These are phyloP conservation scores for Onygena corvina DNA, from an alignment of 2,329 filamentous ascomycete species.

Conservation along the genomic window DNA sequence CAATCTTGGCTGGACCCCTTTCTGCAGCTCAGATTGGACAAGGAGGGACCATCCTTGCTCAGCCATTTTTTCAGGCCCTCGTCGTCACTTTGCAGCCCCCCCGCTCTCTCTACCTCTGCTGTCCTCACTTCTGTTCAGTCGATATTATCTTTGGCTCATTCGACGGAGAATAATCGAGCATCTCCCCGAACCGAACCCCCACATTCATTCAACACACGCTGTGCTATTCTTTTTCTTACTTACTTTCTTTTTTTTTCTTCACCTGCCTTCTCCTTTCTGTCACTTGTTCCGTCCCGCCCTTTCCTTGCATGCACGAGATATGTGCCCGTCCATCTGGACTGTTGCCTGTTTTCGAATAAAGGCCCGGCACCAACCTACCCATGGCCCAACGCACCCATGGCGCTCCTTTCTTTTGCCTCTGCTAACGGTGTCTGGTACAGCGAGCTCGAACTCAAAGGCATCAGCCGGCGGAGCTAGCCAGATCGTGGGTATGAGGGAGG, in stretches of 20 bases:
- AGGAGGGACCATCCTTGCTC: not conserved
- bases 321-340: not conserved
- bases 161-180: not conserved
- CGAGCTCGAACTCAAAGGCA: slow-evolving; percentile 56
- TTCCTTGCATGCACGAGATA: slow-evolving; percentile 3
- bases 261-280: not conserved
- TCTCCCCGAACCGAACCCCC: not conserved
- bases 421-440: slow-evolving; percentile 29
- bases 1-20: not conserved
- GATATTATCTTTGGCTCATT: no score
- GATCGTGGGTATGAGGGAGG: slow-evolving; percentile 31
- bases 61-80: slow-evolving; percentile 3
- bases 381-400: not conserved
- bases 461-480: slow-evolving; percentile 33
- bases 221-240: not conserved
- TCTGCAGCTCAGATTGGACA: not conserved
- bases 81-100: slow-evolving; percentile 2
- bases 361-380: no score
- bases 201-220: not conserved
- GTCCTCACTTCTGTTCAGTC: no score
- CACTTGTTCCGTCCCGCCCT: not conserved
- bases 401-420: slow-evolving; percentile 11
- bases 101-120: not conserved
- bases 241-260: not conserved
- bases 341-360: not conserved